Base-by-base conservation (phyloP, 495 filamentous ascomycete genomes). In the Xylaria venustula region DNA sequence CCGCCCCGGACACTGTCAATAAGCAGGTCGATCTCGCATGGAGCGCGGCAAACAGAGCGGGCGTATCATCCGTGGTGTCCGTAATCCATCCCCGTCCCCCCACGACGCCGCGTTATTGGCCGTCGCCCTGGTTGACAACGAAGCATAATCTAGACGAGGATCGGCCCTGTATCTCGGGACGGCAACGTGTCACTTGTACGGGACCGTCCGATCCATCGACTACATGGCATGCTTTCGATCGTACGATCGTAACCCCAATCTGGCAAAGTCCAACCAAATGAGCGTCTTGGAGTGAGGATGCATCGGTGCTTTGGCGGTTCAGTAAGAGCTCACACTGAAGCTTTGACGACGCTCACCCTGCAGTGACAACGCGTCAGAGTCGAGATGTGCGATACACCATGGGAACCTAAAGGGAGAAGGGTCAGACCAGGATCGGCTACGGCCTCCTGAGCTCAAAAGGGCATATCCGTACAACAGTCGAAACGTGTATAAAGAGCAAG, bases 401-500 rank as follows among this genome's bases (percentile, higher is more conserved):
- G 17, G 57, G 48, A 50, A n/a, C 17, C 36, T 30, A 51, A 22
- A 15, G 44, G 25, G 36, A 45, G 40, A 41, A 45, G 34, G 20
- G 12, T 50, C 45, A 17, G 23, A 37, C 57, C 19, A 60, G 47
- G 25, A 19, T 25, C 57, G 32, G 40, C 47, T 30, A 44, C 44
- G 32, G 20, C 15, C 40, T 41, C 47, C 22, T 34, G 17, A 28
- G 23, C 36, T n/a, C 15, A 19, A 28, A 34, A 37, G 48, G 28
- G 28, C 28, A 30, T 28, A 20, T 44, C 28, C 32, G 41, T 58
- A 58, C 42, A 22, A 50, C 55, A 49, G 49, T 12, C 30, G 48
- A 49, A 15, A 34, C 11, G 25, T 56, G 64, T 61, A 71, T 71
- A 68, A 71, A 68, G 64, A 54, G 56, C 25, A 9, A 23, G 25